Conservation (phyloP, 176 grass and related monocot genomes). For the Aegilops sharonensis region DNA sequence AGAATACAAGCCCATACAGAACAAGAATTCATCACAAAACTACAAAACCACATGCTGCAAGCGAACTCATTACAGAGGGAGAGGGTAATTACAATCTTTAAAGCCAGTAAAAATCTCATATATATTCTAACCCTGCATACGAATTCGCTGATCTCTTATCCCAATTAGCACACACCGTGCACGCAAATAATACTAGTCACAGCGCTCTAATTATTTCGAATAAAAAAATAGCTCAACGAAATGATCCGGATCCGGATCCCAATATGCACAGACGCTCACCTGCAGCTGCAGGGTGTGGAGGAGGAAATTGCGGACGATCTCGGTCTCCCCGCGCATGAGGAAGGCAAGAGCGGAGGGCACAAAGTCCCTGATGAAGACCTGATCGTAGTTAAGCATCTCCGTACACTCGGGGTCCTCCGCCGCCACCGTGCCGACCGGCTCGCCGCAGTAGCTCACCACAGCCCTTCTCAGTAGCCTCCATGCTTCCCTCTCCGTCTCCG, state of each 20-base stretch:
- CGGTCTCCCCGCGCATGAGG: constrained; percentile 89
- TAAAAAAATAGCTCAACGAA: not conserved
- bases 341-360: constrained; percentile 95
- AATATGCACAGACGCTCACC: constrained; percentile 46
- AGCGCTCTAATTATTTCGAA: not conserved
- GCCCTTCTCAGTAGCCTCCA: constrained; percentile 80
- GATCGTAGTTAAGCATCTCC: constrained; percentile 87
- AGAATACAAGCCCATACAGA: not conserved
- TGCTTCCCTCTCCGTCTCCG: constrained; percentile 74
- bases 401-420: constrained; percentile 64
- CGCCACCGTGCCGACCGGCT: constrained; percentile 84
- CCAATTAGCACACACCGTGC: not conserved
- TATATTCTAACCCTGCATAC: not conserved
- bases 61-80: not conserved
- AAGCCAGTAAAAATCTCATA: constrained; percentile 8
- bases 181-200: constrained; percentile 15
- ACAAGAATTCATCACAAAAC: not conserved
- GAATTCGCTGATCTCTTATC: constrained; percentile 5
- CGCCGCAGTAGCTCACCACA: constrained; percentile 83
- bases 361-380: constrained; percentile 98
- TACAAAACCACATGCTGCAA: not conserved
- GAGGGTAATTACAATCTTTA: not conserved
- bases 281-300: constrained; percentile 96
- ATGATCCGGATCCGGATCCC: not conserved
- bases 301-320: constrained; percentile 96